Conservation (phyloP, 768 basidiomycete genomes). For the Pleurotus citrinopileatus region DNA sequence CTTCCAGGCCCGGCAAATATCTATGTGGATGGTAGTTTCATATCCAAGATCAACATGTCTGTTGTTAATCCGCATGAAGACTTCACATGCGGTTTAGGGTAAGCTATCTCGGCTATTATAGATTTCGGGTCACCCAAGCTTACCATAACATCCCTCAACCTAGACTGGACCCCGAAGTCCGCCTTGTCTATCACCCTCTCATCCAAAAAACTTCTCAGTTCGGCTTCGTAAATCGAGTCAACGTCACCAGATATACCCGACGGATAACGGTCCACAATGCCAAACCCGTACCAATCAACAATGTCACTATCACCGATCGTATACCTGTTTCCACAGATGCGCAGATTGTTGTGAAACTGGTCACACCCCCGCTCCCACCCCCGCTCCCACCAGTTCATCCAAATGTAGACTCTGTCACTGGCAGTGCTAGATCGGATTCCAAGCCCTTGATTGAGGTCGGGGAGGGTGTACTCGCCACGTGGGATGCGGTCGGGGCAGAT, state of each 20-base stretch:
- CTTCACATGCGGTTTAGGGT: conserved; percentile 41
- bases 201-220: conserved; percentile 14
- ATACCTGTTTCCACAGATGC: conserved; percentile 13
- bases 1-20: conserved; percentile 32
- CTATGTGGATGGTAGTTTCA: conserved; percentile 42
- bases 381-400: background rate
- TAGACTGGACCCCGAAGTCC: conserved; percentile 37
- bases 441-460: background rate
- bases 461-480: background rate
- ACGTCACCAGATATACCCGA: conserved; percentile 12
- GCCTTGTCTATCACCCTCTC: conserved; percentile 34
- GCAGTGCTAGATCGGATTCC: background rate
- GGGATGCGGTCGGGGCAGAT: background rate
- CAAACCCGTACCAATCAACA: conserved; percentile 11
- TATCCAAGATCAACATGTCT: conserved; percentile 30
- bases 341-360: background rate
- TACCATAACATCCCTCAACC: background rate
- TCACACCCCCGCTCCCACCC: background rate
- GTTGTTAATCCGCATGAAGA: conserved; percentile 34
- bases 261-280: conserved; percentile 16
- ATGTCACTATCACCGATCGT: conserved; percentile 15
- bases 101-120: conserved; percentile 9
- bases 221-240: conserved; percentile 3
- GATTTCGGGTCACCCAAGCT: too few species aligned
- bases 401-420: background rate